Evolutionary conservation across 2,329 filamentous ascomycete genomes (phyloP), one percentile per base, ranked within the genome.

Genomic region (Penicillium sp.): DNA sequence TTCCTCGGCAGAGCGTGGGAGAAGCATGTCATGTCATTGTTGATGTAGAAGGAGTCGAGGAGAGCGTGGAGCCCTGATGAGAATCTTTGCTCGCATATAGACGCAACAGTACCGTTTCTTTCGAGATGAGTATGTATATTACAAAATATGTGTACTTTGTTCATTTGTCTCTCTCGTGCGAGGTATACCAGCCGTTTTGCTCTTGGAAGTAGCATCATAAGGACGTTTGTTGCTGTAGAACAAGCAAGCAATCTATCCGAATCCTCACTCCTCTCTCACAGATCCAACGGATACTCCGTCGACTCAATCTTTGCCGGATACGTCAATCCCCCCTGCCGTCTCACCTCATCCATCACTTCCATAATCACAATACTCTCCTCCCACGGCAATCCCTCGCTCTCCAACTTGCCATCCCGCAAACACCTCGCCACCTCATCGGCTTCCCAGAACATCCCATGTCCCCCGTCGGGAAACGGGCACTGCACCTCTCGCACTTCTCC

Each of bases 361-460:
- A 95, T 95, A 54, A 95, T 88, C 42, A 83, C 77, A 46, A 94
- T 75, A 62, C 85, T 91, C 77, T 95, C 90, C 39, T 81, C 77
- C 74, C 81, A 80, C 18, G 84, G 81, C 68, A 93, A 72, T 9
- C 77, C 78, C 41, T 79, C 76, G 64, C 88, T 89, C 74, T 95
- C 84, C 61, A 84, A 79, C 70, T 82, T 82, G 24, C 88, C 87
- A 64, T 93, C 88, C 38, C 85, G 76, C 48, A 95, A 64, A 56
- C 85, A 88, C 39, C 83, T 76, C 27, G 84, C 87, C 55, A 81
- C 85, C 73, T 89, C 87, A 65, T 90, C 87, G 1, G 88, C 88
- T 67, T 90, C 86, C 85, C 85, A 91, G 72, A 88, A 93, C 87
- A 94, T 93, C 43, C 88, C 89, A 55, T 88, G 84, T 9, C 88